These are phyloP conservation scores for Fusarium odoratissimum DNA, from an alignment of 2,329 filamentous ascomycete genomes.

Conservation along the genomic window DNA sequence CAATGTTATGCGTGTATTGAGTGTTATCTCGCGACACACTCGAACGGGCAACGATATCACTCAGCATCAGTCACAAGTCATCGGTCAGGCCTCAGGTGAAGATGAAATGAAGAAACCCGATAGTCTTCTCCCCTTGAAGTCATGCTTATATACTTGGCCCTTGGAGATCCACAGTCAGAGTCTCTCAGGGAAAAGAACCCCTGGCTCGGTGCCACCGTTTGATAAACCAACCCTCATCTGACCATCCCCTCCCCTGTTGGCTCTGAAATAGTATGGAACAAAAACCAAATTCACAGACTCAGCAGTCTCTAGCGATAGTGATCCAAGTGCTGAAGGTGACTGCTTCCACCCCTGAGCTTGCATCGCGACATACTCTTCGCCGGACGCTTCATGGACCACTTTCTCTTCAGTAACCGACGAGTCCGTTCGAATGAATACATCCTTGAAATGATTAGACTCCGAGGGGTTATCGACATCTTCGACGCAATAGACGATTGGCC, in stretches of 20 bases:
- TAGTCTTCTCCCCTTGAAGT: neutral
- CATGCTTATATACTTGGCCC: neutral
- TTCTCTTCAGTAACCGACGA: constrained; percentile 10
- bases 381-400: constrained; percentile 1
- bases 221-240: constrained; percentile 35
- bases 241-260: constrained; percentile 21
- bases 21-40: neutral
- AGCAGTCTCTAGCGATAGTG: neutral
- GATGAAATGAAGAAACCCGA: neutral
- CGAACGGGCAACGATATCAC: neutral
- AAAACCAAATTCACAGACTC: constrained; percentile 6
- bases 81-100: too few species aligned
- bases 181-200: constrained; percentile 17
- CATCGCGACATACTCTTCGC: constrained; percentile 19
- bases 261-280: constrained; percentile 22
- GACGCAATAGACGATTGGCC: constrained; percentile 69
- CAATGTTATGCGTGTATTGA: neutral
- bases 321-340: neutral
- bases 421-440: constrained; percentile 35
- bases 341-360: constrained; percentile 15
- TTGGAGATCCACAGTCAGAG: neutral
- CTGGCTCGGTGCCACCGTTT: constrained; percentile 13
- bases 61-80: neutral
- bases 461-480: constrained; percentile 69
- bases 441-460: constrained; percentile 67